These are phyloP conservation scores for Chaetomium globosum DNA, from an alignment of 2,329 filamentous ascomycete genomes.

Conservation along the genomic window DNA sequence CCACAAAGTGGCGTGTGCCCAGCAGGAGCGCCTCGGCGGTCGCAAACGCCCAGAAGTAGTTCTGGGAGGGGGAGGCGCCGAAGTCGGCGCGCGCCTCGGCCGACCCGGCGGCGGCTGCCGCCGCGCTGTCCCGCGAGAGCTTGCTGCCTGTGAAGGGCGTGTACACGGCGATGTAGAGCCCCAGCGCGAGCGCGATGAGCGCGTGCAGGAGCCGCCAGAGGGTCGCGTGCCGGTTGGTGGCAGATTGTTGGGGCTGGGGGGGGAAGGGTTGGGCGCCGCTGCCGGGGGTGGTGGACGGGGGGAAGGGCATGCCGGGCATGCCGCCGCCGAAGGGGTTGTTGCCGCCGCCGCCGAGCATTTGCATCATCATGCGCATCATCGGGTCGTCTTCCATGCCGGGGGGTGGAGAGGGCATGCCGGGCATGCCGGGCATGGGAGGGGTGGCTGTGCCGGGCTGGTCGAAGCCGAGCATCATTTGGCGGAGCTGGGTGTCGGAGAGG, in stretches of 20 bases:
- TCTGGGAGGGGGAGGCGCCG: slow-evolving; percentile 42
- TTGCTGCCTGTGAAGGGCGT: slow-evolving; percentile 71
- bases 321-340: slow-evolving; percentile 36
- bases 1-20: slow-evolving; percentile 65
- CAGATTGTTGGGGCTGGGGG: slow-evolving; percentile 38
- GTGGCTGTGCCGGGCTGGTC: slow-evolving; percentile 43
- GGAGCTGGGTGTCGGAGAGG: slow-evolving; percentile 61
- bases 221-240: slow-evolving; percentile 46
- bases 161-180: slow-evolving; percentile 68
- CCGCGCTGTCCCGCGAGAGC: slow-evolving; percentile 53
- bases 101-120: slow-evolving; percentile 24
- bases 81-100: slow-evolving; percentile 3
- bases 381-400: slow-evolving; percentile 54
- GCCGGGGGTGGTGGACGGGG: not conserved
- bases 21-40: slow-evolving; percentile 74
- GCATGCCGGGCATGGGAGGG: slow-evolving; percentile 7
- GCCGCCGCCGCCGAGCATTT: slow-evolving; percentile 63
- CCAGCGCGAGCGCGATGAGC: slow-evolving; percentile 69
- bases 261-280: not conserved
- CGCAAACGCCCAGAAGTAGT: slow-evolving; percentile 79
- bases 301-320: slow-evolving; percentile 39
- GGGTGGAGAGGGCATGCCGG: slow-evolving; percentile 22
- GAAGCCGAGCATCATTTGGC: slow-evolving; percentile 66
- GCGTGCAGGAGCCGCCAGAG: slow-evolving; percentile 76
- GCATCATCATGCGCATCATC: slow-evolving; percentile 74